Conservation (phyloP, 495 filamentous ascomycete species). For the Diplogelasinospora grovesii region DNA sequence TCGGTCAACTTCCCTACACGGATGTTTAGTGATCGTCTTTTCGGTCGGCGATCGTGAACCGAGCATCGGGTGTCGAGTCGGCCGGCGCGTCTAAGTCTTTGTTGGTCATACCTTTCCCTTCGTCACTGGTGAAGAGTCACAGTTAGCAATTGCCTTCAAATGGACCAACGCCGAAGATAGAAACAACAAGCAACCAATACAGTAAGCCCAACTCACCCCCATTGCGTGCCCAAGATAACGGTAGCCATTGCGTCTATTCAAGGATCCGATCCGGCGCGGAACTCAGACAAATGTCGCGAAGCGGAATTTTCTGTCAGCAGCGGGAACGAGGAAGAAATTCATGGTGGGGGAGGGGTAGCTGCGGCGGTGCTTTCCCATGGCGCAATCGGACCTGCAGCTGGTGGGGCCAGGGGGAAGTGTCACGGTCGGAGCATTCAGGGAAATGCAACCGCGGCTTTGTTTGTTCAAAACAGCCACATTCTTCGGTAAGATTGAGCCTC, state of each 20-base stretch:
- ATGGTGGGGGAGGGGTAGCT: conserved; percentile 13
- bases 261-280: conserved; percentile 5
- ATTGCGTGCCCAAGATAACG: conserved; percentile 27
- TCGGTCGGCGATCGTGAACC: neutral
- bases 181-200: conserved; percentile 10
- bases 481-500: too few species aligned
- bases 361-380: neutral
- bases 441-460: too few species aligned
- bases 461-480: too few species aligned
- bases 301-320: neutral
- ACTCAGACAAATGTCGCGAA: conserved; percentile 12
- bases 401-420: too few species aligned
- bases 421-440: too few species aligned
- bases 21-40: conserved; percentile 49
- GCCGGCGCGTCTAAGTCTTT: neutral
- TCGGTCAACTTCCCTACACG: conserved; percentile 29
- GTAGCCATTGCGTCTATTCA: conserved; percentile 19
- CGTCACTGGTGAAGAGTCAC: conserved; percentile 51
- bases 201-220: conserved; percentile 14
- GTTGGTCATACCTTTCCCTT: conserved; percentile 56
- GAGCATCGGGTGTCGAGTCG: neutral
- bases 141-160: neutral
- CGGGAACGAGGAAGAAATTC: conserved; percentile 10
- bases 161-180: neutral
- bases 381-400: too few species aligned